Conservation (phyloP, 768 basidiomycete genomes). For the Sarcodon aspratus region DNA sequence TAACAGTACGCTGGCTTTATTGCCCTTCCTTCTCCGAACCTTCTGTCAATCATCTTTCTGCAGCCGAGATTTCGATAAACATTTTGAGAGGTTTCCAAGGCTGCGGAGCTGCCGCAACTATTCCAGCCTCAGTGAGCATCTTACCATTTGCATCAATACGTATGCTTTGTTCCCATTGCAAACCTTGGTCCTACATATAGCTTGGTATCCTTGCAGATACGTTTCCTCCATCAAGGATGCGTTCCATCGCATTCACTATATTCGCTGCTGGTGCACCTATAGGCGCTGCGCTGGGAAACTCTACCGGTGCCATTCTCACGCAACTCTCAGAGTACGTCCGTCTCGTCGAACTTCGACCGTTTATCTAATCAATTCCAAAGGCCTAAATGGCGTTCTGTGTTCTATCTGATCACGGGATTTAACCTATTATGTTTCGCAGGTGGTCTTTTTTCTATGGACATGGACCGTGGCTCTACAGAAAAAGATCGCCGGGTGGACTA, state of each 20-base stretch:
- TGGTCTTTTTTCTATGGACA: slow-evolving; percentile 47
- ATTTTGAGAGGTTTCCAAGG: slow-evolving; percentile 74
- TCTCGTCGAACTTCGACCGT: neutral
- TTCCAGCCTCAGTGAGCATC: slow-evolving; percentile 61
- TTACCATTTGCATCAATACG: neutral
- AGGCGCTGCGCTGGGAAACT: slow-evolving; percentile 60
- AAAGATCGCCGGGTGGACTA: slow-evolving; percentile 50
- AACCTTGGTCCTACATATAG: slow-evolving; percentile 24
- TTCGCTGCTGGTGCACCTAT: slow-evolving; percentile 81
- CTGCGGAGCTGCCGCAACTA: slow-evolving; percentile 61
- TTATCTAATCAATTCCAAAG: slow-evolving; percentile 1
- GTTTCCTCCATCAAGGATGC: slow-evolving; percentile 56
- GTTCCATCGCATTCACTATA: slow-evolving; percentile 71
- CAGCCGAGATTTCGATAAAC: slow-evolving; percentile 50
- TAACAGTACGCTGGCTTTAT: slow-evolving; percentile 23
- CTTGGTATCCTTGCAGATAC: slow-evolving; percentile 74
- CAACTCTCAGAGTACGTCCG: slow-evolving; percentile 30
- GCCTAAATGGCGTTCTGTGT: slow-evolving; percentile 54
- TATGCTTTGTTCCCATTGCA: neutral
- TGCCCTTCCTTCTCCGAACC: neutral
- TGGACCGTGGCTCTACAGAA: slow-evolving; percentile 29
- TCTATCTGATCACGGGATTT: slow-evolving; percentile 51
- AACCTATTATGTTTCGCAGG: slow-evolving; percentile 38
- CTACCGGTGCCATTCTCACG: slow-evolving; percentile 61
- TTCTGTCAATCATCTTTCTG: neutral